Evolutionary conservation across 345 rosid genomes (phyloP), one percentile per base, ranked within the genome.

Genomic region (Pelargonium nanum): DNA sequence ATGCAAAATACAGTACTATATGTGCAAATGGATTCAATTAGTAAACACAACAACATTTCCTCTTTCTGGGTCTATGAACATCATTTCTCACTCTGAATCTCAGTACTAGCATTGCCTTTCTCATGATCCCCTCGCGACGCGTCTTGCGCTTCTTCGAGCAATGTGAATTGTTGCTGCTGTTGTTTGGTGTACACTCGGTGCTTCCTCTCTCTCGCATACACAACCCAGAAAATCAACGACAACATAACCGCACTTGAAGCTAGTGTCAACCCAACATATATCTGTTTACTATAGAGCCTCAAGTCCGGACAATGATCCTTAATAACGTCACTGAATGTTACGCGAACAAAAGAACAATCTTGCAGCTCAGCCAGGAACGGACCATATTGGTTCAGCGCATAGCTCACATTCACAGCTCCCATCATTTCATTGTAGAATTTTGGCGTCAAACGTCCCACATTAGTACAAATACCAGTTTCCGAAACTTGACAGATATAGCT

Each of bases 201-300:
- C 21, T 67, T 60, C 21, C 76, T 61, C 70, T 82, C 83, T 55
- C 80, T 66, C 5, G 78, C 75, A 44, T 79, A 82, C 19, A 77
- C 50, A 22, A 73, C 76, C 83, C 81, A 82, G 65, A 75, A 72
- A 63, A 82, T 62, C 66, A 77, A 45, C 1, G 80, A 82, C 7
- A 77, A 63, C 84, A 82, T 77, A 1, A 79, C 78, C 0, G 84
- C 71, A 1, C 65, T 70, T 2, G 86, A 74, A 1, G 75, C 77
- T 57, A 72, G 45, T n/a, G 73, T 76, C 59, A 79, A 30, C 19
- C 82, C 84, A 7, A 68, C 5, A 20, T 77, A 82, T 19, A 82
- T 69, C 82, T 75, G 75, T 59, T 71, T 44, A 0, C 80, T 74
- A 4, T 77, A 72, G 19, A 63, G 63, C 61, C 68, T 57, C 64